Conservation (phyloP, 345 rosid genomes). For the Turritis glabra region DNA sequence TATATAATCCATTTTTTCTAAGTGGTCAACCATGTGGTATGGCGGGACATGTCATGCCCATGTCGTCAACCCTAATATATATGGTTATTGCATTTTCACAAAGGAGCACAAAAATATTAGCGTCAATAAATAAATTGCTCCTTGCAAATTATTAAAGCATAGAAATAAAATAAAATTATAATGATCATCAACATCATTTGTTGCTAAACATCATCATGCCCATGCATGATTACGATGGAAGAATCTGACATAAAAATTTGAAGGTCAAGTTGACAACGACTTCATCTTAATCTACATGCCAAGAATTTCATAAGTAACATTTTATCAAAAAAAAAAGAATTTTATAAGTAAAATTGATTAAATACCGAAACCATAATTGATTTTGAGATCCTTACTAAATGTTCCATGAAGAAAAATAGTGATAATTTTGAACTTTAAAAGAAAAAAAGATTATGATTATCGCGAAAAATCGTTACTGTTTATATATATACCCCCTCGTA, state of each 20-base stretch:
- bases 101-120: slow-evolving; percentile 17
- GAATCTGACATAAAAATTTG: neutral
- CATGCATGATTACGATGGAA: slow-evolving; percentile 29
- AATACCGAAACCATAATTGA: no score
- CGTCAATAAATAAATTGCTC: neutral
- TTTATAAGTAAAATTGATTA: neutral
- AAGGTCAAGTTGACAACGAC: slow-evolving; percentile 27
- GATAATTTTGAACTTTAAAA: no score
- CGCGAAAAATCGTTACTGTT: neutral
- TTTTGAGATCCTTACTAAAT: no score
- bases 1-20: neutral
- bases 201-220: slow-evolving; percentile 29
- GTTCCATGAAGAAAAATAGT: no score
- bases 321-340: no score
- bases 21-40: slow-evolving; percentile 23
- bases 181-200: slow-evolving; percentile 21
- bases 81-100: neutral
- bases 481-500: neutral
- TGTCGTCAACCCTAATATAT: slow-evolving; percentile 21
- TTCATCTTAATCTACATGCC: slow-evolving; percentile 20
- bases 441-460: no score
- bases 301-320: neutral
- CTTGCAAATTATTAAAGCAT: slow-evolving; percentile 1
- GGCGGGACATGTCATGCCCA: slow-evolving; percentile 26
- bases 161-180: neutral